Evolutionary conservation across 139 green algal species (phyloP).

Genomic region (Volvox reticuliferus): DNA sequence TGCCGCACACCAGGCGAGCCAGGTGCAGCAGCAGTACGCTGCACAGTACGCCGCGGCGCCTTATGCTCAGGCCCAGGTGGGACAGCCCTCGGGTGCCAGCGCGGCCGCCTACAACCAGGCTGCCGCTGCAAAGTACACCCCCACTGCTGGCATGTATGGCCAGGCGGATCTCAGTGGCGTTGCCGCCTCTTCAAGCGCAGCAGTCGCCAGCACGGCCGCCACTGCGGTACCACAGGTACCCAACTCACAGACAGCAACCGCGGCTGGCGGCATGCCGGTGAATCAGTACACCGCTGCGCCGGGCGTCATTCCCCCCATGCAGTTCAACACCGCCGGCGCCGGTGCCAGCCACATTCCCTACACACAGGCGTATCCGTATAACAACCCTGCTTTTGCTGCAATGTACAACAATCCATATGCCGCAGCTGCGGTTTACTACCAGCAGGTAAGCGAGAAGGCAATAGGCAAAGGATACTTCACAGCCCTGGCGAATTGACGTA

Average conservation of each 20-base stretch:
- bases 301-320: conserved; percentile 18
- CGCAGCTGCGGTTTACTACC: conserved; percentile 3
- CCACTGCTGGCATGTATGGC: conserved; percentile 36
- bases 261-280: background rate
- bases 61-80: conserved; percentile 25
- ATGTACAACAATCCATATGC: conserved; percentile 46
- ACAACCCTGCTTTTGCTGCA: conserved; percentile 10
- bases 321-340: conserved; percentile 24
- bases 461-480: too few species aligned
- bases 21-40: conserved; percentile 38
- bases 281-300: conserved; percentile 7
- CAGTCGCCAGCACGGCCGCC: background rate
- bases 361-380: conserved; percentile 22
- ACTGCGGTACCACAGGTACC: conserved; percentile 7
- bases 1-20: conserved; percentile 1
- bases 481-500: too few species aligned
- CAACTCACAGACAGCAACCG: background rate
- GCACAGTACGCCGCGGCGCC: conserved; percentile 19
- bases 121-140: conserved; percentile 40
- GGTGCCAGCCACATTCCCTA: conserved; percentile 30
- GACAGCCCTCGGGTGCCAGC: background rate
- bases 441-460: conserved; percentile 6
- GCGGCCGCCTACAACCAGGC: background rate
- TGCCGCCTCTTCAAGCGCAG: conserved; percentile 1
- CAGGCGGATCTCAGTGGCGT: conserved; percentile 14